Evolutionary conservation across 352 stramenopile species (phyloP), one percentile per base, ranked within the genome.

Genomic region (Albugo candida): DNA sequence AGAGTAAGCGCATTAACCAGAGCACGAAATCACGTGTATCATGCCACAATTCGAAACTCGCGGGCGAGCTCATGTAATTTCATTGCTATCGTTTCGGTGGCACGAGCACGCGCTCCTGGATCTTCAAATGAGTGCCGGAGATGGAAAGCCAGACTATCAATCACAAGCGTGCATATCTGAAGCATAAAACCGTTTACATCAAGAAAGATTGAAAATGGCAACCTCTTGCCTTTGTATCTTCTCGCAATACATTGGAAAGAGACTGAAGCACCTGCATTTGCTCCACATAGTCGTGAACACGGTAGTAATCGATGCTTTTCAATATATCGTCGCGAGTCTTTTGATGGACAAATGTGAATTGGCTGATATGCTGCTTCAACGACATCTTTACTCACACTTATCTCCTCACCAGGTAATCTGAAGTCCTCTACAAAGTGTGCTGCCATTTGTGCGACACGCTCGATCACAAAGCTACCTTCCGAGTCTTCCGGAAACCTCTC

Each of bases 71-170:
- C 53, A 40, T 84, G 67, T 27, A 97, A 56, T 41, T 81, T 67
- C 0, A 47, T 54, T 36, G 83, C 74, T 41, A 94, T 58, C 19
- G 60, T 57, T n/a, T 81, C 75, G n/a, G 96, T 57, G 11, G 67
- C 58, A 19, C 77, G 61, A 11, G 66, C 52, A 14, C 85, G 68
- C 51, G 79, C 63, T 1, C 51, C 45, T 44, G 75, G 88, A 36
- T 92, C 63, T 46, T 87, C 70, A 43, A 83, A 87, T 0, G 66
- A 74, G 41, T 93, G 80, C 11, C 92, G 70, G 61, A 94, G 95
- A 58, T 96, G 92, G 66, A 97, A 97, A 13, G 92, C 83, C 16
- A 97, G 63, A 18, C 73, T 94, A 51, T 97, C 92, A n/a, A 97
- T 50, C 2, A 97, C 66, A 10, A 97, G 21, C 13, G 96, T 54